These are phyloP conservation scores for Rubus idaeus DNA, from an alignment of 306 rosid genomes.

Conservation along the genomic window DNA sequence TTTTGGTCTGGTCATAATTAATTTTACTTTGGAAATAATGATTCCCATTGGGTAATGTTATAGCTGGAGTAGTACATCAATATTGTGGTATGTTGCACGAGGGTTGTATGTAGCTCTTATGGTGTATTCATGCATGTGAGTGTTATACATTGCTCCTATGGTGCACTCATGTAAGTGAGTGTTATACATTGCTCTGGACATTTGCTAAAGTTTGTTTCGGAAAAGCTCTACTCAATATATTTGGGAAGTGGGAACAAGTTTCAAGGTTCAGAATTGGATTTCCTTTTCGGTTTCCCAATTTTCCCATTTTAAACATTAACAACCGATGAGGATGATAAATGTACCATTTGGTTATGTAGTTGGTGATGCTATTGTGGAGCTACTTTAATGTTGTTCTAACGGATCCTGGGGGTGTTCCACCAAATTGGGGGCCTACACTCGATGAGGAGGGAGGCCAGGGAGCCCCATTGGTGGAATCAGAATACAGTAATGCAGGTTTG, in stretches of 20 bases:
- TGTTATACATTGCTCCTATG: background rate
- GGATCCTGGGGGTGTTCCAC: slow-evolving; percentile 69
- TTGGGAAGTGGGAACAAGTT: background rate
- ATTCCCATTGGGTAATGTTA: background rate
- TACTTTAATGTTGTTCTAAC: slow-evolving; percentile 66
- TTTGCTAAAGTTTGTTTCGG: background rate
- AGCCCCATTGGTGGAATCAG: slow-evolving; percentile 48
- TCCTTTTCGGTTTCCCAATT: background rate
- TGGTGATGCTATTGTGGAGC: slow-evolving; percentile 84
- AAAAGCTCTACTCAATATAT: background rate
- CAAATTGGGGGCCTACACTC: slow-evolving; percentile 54
- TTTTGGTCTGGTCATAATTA: background rate
- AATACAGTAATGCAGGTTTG: slow-evolving; percentile 18
- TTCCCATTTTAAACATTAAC: too few relatives aligned
- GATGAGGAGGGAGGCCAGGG: slow-evolving; percentile 56
- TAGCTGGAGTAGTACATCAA: too few relatives aligned
- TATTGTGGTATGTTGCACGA: too few relatives aligned
- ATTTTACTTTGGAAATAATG: background rate
- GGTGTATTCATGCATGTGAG: background rate
- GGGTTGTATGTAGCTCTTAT: background rate
- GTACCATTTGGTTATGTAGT: slow-evolving; percentile 43
- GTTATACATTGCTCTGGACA: background rate
- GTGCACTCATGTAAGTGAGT: background rate
- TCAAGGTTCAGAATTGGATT: background rate
- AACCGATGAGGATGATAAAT: background rate